Evolutionary conservation across 2,329 filamentous ascomycete genomes (phyloP), one percentile per base, ranked within the genome.

Genomic region (Fusarium sp.): DNA sequence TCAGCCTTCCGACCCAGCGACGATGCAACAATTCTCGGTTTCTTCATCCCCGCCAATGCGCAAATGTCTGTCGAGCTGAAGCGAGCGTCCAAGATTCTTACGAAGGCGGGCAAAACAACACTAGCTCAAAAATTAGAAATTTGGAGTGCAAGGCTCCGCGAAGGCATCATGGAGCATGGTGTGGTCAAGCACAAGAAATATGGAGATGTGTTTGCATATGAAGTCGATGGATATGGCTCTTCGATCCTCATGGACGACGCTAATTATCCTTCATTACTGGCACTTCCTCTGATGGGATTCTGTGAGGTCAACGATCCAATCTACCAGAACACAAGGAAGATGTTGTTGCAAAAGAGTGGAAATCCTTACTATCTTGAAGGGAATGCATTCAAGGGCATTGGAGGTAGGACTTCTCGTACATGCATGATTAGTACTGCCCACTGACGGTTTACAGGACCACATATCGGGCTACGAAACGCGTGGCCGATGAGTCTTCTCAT

Each of bases 401-500:
- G 96, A 76, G 96, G 94, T 90, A 80, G 78, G 86, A 14, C 31
- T 33, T 29, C 25, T 16, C 18, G 10, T 15, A 44, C 31, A 21
- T 39, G 7, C 23, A n/a, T 21, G 27, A 7, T 31, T 12, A 38
- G 25, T 31, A 18, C 35, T 14, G 10, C 29, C 3, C 4, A 42
- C 73, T 77, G 54, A 78, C 57, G 35, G n/a, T 11, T 46, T 44
- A 23, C 35, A 81, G 88, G 88, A 9, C 89, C 89, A 11, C 90
- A 90, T 78, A 92, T 98, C 73, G 96, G 96, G 0, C 84, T 97
- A n/a, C 85, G 89, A 76, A 93, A 97, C 74, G 96, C 95, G 12
- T 99, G 96, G 96, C 96, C 96, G 1, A 98, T 99, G 94, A 96
- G 93, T 79, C 84, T 98, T 70, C 86, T 99, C 14, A 89, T 98